A percentile compares a stretch with the other conserved stretches of the same genome.
phyloP scores from a whole-genome alignment of 2,329 filamentous ascomycete genomes.

The Ramularia endophylla region DNA sequence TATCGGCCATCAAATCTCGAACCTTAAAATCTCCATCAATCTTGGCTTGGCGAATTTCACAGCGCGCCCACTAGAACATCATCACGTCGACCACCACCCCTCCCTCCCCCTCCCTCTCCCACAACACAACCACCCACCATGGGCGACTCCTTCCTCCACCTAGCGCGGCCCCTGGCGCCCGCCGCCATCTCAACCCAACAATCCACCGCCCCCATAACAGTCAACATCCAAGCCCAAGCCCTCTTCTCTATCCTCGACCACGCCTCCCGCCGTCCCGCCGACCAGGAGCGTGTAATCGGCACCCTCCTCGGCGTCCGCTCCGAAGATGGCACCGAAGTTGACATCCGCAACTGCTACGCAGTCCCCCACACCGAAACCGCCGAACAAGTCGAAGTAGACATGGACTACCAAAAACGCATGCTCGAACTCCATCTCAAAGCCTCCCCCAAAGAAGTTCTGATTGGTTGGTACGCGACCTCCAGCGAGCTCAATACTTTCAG shows the following conservation, averaged over 20 bases:
- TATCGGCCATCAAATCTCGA: not conserved
- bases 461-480: slow-evolving; percentile 98
- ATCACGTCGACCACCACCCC: slow-evolving; percentile 6
- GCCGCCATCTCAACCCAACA: slow-evolving; percentile 66
- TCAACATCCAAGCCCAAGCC: slow-evolving; percentile 89
- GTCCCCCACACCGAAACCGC: slow-evolving; percentile 98
- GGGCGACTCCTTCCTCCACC: slow-evolving; percentile 73
- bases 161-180: slow-evolving; percentile 85
- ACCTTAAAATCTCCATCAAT: not conserved
- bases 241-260: slow-evolving; percentile 74
- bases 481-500: slow-evolving; percentile 98
- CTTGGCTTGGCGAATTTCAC: not conserved
- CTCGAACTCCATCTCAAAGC: slow-evolving; percentile 89
- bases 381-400: slow-evolving; percentile 98
- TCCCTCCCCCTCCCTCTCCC: slow-evolving; percentile 2
- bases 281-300: slow-evolving; percentile 94
- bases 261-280: slow-evolving; percentile 82
- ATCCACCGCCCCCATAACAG: slow-evolving; percentile 83
- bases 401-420: slow-evolving; percentile 99
- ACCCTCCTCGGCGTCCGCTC: slow-evolving; percentile 88
- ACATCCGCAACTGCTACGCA: slow-evolving; percentile 93
- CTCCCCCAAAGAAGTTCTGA: slow-evolving; percentile 84
- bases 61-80: slow-evolving; percentile 3
- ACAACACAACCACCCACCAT: slow-evolving; percentile 19
- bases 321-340: slow-evolving; percentile 94